phyloP scores from a whole-genome alignment of 2,329 filamentous ascomycete species.

The Arthrinium phaeospermum region DNA sequence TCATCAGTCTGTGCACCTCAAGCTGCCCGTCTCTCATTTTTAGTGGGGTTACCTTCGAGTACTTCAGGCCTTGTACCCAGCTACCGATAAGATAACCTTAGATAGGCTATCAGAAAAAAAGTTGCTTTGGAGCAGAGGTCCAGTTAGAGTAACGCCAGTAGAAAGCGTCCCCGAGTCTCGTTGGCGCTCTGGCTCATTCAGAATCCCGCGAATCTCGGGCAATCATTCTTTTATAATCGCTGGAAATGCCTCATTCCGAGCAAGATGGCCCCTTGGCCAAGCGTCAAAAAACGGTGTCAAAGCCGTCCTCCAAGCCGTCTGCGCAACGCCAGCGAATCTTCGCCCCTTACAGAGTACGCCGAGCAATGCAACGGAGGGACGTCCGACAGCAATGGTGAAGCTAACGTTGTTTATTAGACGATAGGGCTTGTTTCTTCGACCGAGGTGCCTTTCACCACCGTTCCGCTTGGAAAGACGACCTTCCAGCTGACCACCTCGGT shows the following conservation, averaged over 20 bases:
- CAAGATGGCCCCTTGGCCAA: constrained; percentile 71
- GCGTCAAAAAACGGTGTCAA: constrained; percentile 70
- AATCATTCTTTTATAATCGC: not conserved
- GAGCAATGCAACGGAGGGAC: not conserved
- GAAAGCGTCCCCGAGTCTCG: not conserved
- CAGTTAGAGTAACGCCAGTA: not conserved
- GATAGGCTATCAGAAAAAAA: constrained; percentile 8
- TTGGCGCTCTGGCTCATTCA: not conserved
- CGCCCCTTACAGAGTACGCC: constrained; percentile 82
- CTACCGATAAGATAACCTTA: not conserved
- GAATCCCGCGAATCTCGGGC: not conserved
- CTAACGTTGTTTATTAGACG: constrained; percentile 63
- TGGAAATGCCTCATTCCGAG: constrained; percentile 62
- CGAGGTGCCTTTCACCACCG: constrained; percentile 83
- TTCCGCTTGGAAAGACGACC: constrained; percentile 89
- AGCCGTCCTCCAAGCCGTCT: constrained; percentile 43
- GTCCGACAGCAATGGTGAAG: constrained; percentile 1
- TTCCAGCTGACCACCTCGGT: constrained; percentile 98
- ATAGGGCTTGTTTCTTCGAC: constrained; percentile 93
- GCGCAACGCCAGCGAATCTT: constrained; percentile 78
- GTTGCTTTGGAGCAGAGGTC: constrained; percentile 3
- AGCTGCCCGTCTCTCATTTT: not conserved
- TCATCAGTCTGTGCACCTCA: not conserved
- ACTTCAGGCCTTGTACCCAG: not conserved
- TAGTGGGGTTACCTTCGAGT: not conserved